A percentile compares a stretch with the other conserved stretches of the same genome.
phyloP scores from a whole-genome alignment of 2,329 filamentous ascomycete species.

The Fusarium sp. region DNA sequence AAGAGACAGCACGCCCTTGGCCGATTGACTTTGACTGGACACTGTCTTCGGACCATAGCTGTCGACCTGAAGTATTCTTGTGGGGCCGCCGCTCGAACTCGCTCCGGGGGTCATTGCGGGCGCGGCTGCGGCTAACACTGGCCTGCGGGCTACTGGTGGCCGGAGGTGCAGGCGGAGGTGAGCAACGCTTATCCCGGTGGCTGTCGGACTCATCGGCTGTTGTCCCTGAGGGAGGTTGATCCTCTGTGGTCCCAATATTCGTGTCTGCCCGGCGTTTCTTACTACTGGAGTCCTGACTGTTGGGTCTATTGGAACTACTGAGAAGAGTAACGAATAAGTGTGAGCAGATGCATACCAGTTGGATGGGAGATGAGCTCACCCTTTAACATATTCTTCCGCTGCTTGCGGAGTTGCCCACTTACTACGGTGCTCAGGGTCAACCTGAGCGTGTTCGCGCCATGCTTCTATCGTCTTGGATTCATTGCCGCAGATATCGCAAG shows the following conservation, averaged over 20 bases:
- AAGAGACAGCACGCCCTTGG: conserved; percentile 12
- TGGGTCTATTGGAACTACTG: background rate
- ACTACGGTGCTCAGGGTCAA: conserved; percentile 32
- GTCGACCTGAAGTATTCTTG: conserved; percentile 34
- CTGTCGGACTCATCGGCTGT: conserved; percentile 15
- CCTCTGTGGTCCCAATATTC: background rate
- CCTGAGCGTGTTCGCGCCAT: conserved; percentile 45
- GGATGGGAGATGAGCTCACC: conserved; percentile 8
- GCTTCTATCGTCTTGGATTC: conserved; percentile 44
- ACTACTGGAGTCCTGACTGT: conserved; percentile 5
- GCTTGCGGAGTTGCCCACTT: conserved; percentile 25
- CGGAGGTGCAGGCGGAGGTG: conserved; percentile 42
- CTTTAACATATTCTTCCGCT: conserved; percentile 26
- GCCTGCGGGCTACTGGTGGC: conserved; percentile 23
- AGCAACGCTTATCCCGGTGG: conserved; percentile 45
- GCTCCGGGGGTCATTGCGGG: conserved; percentile 25
- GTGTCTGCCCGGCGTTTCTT: conserved; percentile 19
- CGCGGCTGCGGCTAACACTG: conserved; percentile 23
- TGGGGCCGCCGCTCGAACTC: conserved; percentile 39
- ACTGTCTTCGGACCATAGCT: conserved; percentile 49
- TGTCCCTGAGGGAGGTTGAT: background rate
- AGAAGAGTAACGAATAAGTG: background rate
- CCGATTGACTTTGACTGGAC: conserved; percentile 20
- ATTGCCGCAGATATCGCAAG: conserved; percentile 36
- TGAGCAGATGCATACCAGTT: background rate